Conservation (phyloP, 2,329 filamentous ascomycete species). For the Colletotrichum truncatum region DNA sequence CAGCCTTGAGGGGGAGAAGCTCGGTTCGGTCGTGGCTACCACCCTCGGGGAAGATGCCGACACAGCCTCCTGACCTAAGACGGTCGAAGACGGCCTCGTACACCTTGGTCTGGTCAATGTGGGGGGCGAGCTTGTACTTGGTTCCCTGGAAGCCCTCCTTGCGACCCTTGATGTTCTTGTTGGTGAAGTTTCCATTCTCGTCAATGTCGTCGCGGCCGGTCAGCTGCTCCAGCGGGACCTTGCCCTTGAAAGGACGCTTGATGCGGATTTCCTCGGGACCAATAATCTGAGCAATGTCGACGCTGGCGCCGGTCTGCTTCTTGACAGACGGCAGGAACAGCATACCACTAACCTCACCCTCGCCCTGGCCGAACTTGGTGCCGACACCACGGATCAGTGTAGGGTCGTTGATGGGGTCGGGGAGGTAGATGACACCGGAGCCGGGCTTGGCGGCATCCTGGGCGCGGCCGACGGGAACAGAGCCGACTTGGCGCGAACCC, state of each 20-base stretch:
- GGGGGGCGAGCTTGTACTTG: conserved; percentile 87
- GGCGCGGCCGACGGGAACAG: conserved; percentile 91
- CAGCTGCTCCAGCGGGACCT: conserved; percentile 79
- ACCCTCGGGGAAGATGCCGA: conserved; percentile 97
- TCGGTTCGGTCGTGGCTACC: conserved; percentile 95
- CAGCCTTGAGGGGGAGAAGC: conserved; percentile 91
- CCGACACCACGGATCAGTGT: conserved; percentile 81
- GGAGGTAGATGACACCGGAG: conserved; percentile 84
- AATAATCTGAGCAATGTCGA: conserved; percentile 84
- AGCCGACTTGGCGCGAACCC: conserved; percentile 84
- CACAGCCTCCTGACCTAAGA: conserved; percentile 83
- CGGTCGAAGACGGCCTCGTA: conserved; percentile 93
- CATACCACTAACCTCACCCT: conserved; percentile 82
- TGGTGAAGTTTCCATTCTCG: conserved; percentile 69
- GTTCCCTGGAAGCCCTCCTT: conserved; percentile 77
- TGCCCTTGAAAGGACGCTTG: conserved; percentile 87
- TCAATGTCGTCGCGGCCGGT: conserved; percentile 81
- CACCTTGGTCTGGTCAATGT: conserved; percentile 92
- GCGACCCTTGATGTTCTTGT: conserved; percentile 61
- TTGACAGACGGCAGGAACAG: conserved; percentile 88
- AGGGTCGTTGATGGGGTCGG: conserved; percentile 86
- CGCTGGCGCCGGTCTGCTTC: conserved; percentile 77
- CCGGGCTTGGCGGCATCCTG: conserved; percentile 88
- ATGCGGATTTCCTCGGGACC: conserved; percentile 83
- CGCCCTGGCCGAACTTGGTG: conserved; percentile 79